Base-by-base conservation (phyloP, 73 alveolate species). In the Paramecium octaurelia region DNA sequence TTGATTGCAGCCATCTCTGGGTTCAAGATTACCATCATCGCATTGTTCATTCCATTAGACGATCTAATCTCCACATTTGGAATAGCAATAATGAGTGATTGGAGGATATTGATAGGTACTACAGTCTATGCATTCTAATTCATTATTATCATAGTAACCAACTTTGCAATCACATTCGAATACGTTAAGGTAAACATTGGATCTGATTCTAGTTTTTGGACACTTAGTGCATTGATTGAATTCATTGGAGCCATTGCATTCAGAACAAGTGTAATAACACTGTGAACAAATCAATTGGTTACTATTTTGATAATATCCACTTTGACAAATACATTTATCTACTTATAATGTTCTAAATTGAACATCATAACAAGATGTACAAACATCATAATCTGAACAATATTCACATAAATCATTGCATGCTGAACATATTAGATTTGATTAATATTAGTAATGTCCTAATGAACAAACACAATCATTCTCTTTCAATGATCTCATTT, bases 11-110 rank as follows among this genome's bases (percentile, higher is more conserved):
- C 84, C 84, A 68, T 68, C 84, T 68, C 84, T 68, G 7, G 84
- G 48, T 31, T 68, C 84, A 11, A 68, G 24, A 34, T 68, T 68
- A 4, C 84, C 84, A 68, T 68, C 84, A 68, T 68, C 84, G 10
- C 84, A 68, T 68, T 68, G 11, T 68, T 68, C 84, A 54, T 54
- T 54, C 91, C 91, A 80, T 80, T 80, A 80, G 14, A 44, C 10
- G 3, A 44, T 80, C 3, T 8, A 24, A 80, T 80, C 91, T 2
- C 91, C 91, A 43, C 91, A 80, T 24, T 24, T 9, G 2, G 76
- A 44, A 48, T 80, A 80, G 46, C 91, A 80, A 46, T 43, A 80
- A 80, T 80, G 70, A 8, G 70, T 18, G 6, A n/a, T 18, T 14
- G 91, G 73, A 0, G 91, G 91, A 43, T 80, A 38, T 9, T n/a